These are phyloP conservation scores for Aureobasidium melanogenum DNA, from an alignment of 2,329 filamentous ascomycete species.

Conservation along the genomic window DNA sequence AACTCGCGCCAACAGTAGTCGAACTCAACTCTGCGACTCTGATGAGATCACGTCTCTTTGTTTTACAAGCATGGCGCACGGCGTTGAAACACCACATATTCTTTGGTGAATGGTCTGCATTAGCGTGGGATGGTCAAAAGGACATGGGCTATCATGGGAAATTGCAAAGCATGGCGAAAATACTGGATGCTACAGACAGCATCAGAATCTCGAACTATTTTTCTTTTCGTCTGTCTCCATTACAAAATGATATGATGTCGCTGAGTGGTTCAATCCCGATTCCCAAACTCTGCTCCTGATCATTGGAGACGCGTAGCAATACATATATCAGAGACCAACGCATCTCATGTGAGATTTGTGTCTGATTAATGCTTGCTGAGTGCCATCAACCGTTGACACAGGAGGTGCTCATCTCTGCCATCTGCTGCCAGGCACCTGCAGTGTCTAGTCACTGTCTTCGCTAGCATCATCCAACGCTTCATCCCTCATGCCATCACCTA, in stretches of 20 bases:
- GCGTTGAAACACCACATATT: not conserved
- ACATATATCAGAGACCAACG: not conserved
- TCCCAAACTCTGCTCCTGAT: not conserved
- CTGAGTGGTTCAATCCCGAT: too few species aligned
- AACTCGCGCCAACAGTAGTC: constrained; percentile 13
- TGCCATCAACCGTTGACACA: not conserved
- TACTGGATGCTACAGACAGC: not conserved
- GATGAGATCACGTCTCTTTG: not conserved
- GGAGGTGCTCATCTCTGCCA: not conserved
- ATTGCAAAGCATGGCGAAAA: not conserved
- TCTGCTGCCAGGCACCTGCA: not conserved
- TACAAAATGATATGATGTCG: not conserved
- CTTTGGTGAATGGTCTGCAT: not conserved
- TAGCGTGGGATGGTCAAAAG: not conserved
- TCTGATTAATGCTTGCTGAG: not conserved
- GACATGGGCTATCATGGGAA: not conserved
- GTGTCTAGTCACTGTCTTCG: constrained; percentile 22
- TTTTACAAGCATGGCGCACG: constrained; percentile 7
- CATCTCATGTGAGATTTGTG: not conserved
- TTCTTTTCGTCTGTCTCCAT: too few species aligned
- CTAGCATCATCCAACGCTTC: constrained; percentile 27
- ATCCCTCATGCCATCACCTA: constrained; percentile 41
- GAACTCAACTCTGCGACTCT: constrained; percentile 6
- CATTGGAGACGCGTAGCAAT: not conserved
- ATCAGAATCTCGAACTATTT: not conserved